These are phyloP conservation scores for Brasenia schreberi DNA, from an alignment of 164 flowering plant species.

Conservation along the genomic window DNA sequence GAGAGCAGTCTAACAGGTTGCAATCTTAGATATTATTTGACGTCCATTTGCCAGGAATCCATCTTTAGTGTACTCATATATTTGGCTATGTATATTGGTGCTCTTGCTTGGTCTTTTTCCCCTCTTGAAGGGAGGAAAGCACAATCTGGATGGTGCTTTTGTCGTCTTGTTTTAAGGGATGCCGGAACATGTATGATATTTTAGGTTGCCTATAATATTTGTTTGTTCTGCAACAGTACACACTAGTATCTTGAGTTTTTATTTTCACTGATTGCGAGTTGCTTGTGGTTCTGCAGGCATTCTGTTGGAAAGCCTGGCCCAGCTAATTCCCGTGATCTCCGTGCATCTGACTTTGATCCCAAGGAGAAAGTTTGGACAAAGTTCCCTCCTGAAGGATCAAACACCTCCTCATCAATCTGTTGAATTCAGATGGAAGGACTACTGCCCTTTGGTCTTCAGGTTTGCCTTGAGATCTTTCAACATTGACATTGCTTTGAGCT, in stretches of 20 bases:
- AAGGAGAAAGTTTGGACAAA: constrained; percentile 76
- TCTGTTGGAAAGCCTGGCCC: constrained; percentile 80
- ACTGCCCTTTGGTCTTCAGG: constrained; percentile 87
- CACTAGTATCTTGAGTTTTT: neutral
- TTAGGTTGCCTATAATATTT: neutral
- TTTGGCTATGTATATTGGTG: too few relatives aligned
- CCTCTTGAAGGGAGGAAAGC: neutral
- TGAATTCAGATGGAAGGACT: constrained; percentile 86
- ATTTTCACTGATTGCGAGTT: neutral
- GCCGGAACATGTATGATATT: neutral
- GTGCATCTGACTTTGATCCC: constrained; percentile 72
- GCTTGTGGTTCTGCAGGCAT: constrained; percentile 32
- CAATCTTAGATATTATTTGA: too few relatives aligned
- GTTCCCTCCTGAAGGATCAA: constrained; percentile 72
- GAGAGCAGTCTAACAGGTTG: too few relatives aligned
- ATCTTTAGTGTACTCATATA: too few relatives aligned
- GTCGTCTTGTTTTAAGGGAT: neutral
- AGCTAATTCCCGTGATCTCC: constrained; percentile 48
- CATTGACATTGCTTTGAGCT: neutral
- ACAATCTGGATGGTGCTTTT: neutral
- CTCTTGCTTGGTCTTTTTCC: neutral
- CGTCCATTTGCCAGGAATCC: too few relatives aligned
- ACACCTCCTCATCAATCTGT: constrained; percentile 81
- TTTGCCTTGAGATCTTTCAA: constrained; percentile 10
- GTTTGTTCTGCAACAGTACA: neutral